Evolutionary conservation across 2,329 filamentous ascomycete species (phyloP).

Genomic region (Penicillium sclerotiorum): DNA sequence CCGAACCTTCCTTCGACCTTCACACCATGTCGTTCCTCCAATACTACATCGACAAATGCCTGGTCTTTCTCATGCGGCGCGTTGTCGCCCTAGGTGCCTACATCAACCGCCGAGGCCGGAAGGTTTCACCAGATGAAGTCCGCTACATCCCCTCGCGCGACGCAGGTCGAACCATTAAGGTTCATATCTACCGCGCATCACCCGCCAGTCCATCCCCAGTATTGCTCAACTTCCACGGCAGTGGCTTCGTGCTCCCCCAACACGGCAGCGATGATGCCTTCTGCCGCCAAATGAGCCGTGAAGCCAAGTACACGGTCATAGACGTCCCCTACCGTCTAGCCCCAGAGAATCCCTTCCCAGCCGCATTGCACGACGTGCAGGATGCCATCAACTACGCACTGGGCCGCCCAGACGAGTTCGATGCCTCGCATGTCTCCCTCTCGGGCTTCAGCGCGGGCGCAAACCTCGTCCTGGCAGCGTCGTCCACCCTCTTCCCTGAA

Average conservation of each 20-base stretch:
- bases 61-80: conserved; percentile 22
- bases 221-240: conserved; percentile 39
- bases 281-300: conserved; percentile 27
- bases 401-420: conserved; percentile 36
- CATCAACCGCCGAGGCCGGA: background rate
- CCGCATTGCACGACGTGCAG: conserved; percentile 44
- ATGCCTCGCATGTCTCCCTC: conserved; percentile 35
- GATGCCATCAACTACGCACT: conserved; percentile 42
- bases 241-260: conserved; percentile 36
- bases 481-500: conserved; percentile 31
- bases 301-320: conserved; percentile 36
- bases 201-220: conserved; percentile 28
- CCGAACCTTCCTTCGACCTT: background rate
- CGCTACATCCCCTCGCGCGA: conserved; percentile 35
- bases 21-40: conserved; percentile 17
- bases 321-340: conserved; percentile 45
- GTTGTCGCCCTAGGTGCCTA: background rate
- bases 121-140: conserved; percentile 25
- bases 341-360: conserved; percentile 46
- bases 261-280: conserved; percentile 38
- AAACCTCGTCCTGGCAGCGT: conserved; percentile 41
- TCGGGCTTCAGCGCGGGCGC: conserved; percentile 50
- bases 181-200: conserved; percentile 32
- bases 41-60: conserved; percentile 18
- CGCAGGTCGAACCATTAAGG: conserved; percentile 31